Base-by-base conservation (phyloP, 768 basidiomycete genomes). In the Crassisporium funariophilum region DNA sequence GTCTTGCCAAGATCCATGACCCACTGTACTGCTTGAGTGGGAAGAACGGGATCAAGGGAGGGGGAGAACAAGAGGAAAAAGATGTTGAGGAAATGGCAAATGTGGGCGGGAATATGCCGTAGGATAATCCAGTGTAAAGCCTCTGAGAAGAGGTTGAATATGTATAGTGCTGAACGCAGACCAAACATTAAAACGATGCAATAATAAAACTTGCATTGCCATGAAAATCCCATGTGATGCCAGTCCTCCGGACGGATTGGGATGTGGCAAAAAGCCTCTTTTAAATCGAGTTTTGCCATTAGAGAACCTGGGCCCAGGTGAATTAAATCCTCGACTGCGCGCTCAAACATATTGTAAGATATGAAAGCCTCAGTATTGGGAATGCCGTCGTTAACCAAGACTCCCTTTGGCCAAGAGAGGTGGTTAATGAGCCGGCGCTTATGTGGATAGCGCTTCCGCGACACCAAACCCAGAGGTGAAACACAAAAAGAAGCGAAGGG, bases 81-180 rank as follows among this genome's bases (percentile, higher is more conserved):
- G 34, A 72, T 63, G 34, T 73, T 64, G 1, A 73, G 57, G 39
- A 69, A 71, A 34, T 72, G 69, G 5, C 56, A 55, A 1, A 71
- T 44, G 6, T 6, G 7, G 0, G 63, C 58, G 0, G 65, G 68
- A 36, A 72, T 60, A 43, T 73, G 63, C 8, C 59, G 56, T 12
- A 58, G 47, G 13, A 71, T 63, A 41, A 73, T 71, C 70, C 69
- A 74, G 45, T 73, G 71, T 9, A 72, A 58, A 8, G 61, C 71
- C 46, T 73, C 66, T 0, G 70, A 60, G 43, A 71, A 71, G 1
- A 72, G 59, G 44, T 72, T 69, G 55, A 70, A 73, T 13, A 74
- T 71, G 52, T 71, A 70, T 2, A 69, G 67, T 5, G 68, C 65
- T 2, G 64, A 60, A 3, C 58, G 49, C 2, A 63, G 46, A 0